A percentile compares a stretch with the other conserved stretches of the same genome.
phyloP scores from a whole-genome alignment of 2,329 filamentous ascomycete species.

The Neofusicoccum laricinum region DNA sequence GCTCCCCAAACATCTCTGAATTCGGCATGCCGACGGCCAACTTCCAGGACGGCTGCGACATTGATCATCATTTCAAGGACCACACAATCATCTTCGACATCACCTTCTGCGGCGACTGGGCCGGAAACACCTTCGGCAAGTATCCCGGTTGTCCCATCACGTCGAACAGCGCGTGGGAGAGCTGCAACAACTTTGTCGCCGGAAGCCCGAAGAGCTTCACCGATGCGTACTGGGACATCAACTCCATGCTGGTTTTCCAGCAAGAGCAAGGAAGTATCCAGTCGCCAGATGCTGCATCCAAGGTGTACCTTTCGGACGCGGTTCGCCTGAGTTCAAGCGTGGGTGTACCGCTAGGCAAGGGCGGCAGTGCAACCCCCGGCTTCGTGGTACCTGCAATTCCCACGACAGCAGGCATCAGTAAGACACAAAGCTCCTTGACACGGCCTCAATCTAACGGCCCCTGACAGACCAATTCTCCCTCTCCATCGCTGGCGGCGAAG shows the following conservation, averaged over 20 bases:
- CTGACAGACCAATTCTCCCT: not conserved
- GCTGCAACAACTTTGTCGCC: constrained; percentile 24
- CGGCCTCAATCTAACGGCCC: not conserved
- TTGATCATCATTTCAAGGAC: constrained; percentile 36
- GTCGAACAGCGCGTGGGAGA: constrained; percentile 22
- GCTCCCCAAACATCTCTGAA: constrained; percentile 56
- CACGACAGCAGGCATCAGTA: not conserved
- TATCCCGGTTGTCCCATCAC: constrained; percentile 51
- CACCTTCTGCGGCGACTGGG: constrained; percentile 85
- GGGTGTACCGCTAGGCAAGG: constrained; percentile 1
- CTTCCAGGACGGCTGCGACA: constrained; percentile 49
- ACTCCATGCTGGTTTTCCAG: constrained; percentile 40
- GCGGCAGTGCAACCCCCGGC: not conserved
- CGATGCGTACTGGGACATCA: constrained; percentile 40
- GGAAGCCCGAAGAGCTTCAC: constrained; percentile 22
- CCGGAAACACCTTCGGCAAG: constrained; percentile 61
- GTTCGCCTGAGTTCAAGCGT: not conserved
- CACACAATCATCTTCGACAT: constrained; percentile 50
- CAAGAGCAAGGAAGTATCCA: not conserved
- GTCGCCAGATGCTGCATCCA: not conserved
- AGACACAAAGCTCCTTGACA: not conserved
- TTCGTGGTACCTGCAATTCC: not conserved
- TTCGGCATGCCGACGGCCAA: constrained; percentile 65
- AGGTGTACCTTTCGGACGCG: not conserved
- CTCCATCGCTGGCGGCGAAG: not conserved